Evolutionary conservation across 2,329 filamentous ascomycete species (phyloP).

Genomic region (Macrophomina phaseolina): DNA sequence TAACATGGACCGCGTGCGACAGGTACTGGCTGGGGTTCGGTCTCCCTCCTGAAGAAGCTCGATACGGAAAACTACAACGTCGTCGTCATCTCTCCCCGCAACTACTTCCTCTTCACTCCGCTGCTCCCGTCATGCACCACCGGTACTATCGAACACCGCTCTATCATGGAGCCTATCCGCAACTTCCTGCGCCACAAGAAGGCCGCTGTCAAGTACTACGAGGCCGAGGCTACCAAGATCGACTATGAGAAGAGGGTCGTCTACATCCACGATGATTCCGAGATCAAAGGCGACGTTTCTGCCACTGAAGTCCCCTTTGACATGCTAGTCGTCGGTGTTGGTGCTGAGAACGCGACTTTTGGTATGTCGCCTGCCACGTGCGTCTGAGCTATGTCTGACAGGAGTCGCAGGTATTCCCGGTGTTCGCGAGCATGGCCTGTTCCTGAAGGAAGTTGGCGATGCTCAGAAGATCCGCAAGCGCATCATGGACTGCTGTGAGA

Average conservation of each 20-base stretch:
- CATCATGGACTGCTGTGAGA: constrained; percentile 99
- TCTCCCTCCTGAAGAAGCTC: constrained; percentile 97
- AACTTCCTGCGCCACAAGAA: constrained; percentile 96
- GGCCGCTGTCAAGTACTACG: constrained; percentile 92
- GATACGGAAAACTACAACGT: constrained; percentile 99
- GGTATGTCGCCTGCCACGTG: constrained; percentile 56
- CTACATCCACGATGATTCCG: constrained; percentile 88
- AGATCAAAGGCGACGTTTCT: constrained; percentile 81
- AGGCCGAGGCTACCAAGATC: constrained; percentile 95
- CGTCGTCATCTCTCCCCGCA: constrained; percentile 94
- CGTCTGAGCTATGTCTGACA: constrained; percentile 7
- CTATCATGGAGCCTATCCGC: constrained; percentile 98
- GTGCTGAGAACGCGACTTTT: constrained; percentile 98
- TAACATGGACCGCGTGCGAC: constrained; percentile 33
- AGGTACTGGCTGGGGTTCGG: constrained; percentile 97
- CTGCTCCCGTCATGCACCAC: constrained; percentile 97
- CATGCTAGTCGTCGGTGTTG: constrained; percentile 96
- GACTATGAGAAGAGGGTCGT: constrained; percentile 90
- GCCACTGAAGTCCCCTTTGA: constrained; percentile 94
- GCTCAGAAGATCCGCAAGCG: constrained; percentile 96
- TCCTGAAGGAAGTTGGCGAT: constrained; percentile 97
- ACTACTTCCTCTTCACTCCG: constrained; percentile 99
- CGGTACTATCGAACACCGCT: constrained; percentile 96
- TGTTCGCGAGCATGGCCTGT: constrained; percentile 93
- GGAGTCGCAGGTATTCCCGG: constrained; percentile 74